Conservation (phyloP, 1,139 yeast genomes). For the Debaryomyces subglobosus region DNA sequence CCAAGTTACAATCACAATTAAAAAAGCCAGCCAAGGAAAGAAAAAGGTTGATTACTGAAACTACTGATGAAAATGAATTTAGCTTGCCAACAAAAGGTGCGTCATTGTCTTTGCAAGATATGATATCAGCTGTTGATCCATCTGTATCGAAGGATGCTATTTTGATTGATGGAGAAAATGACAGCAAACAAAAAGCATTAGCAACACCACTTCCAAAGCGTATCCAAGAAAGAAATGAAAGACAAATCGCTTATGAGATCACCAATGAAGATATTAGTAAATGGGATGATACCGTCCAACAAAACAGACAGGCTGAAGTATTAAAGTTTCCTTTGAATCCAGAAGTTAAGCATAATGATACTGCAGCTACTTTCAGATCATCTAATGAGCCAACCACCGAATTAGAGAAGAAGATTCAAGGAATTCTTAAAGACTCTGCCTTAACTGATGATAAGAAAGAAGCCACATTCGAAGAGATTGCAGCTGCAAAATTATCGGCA, state of each 20-base stretch:
- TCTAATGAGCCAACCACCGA: constrained; percentile 56
- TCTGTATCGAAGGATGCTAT: constrained; percentile 50
- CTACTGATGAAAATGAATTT: constrained; percentile 70
- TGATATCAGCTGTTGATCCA: constrained; percentile 67
- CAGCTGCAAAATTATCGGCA: constrained; percentile 76
- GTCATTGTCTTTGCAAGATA: constrained; percentile 69
- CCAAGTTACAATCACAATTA: constrained; percentile 30
- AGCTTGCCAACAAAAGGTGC: constrained; percentile 62
- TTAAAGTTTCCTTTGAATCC: constrained; percentile 72
- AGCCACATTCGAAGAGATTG: constrained; percentile 84
- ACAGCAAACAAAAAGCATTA: constrained; percentile 48
- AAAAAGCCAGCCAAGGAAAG: constrained; percentile 40
- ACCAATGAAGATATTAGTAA: constrained; percentile 83
- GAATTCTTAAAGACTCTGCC: constrained; percentile 64
- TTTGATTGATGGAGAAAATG: constrained; percentile 43
- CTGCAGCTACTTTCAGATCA: constrained; percentile 57
- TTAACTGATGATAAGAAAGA: constrained; percentile 74
- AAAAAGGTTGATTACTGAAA: constrained; percentile 51
- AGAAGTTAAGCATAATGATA: constrained; percentile 45
- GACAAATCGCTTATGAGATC: constrained; percentile 88
- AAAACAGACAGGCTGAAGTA: constrained; percentile 83
- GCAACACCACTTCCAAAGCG: constrained; percentile 84
- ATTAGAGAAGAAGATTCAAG: constrained; percentile 67
- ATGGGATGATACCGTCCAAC: constrained; percentile 84
- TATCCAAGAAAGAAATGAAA: constrained; percentile 82